Base-by-base conservation (phyloP, 2,329 filamentous ascomycete genomes). In the Tolypocladium nubicola region DNA sequence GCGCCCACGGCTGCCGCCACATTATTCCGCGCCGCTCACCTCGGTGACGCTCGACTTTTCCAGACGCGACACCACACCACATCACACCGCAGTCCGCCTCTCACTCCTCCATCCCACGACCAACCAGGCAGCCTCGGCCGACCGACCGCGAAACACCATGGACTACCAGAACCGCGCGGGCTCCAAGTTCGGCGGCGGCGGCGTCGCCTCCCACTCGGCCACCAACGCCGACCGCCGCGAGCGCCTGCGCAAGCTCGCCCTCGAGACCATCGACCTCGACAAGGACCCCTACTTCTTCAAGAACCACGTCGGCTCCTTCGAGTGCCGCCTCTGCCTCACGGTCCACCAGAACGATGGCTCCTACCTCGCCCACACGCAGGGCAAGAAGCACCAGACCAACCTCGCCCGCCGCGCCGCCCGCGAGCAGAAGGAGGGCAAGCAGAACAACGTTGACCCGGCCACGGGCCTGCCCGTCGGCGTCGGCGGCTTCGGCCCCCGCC, bases 231-330 rank as follows among this genome's bases (percentile, higher is more conserved):
- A 97, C 82, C 90, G 94, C 59, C 90, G 94, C 71, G 94, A 99
- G 75, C 92, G 94, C 62, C 87, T 99, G 43, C 91, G 93, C 73
- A 97, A 97, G 78, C 91, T 99, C 70, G 94, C 94, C 58, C 89
- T 99, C 69, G 94, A 99, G 77, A 95, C 91, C 57, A 99, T 99
- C 80, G 93, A 97, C 78, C 89, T 97, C 61, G 94, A 97, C 76
- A 97, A 97, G 77, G 94, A 99, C 76, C 94, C 94, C 0, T 99
- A 97, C 83, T 97, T 97, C 80, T 99, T 99, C 86, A 96, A 96
- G 74, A 99, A 99, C 79, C 93, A 99, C 75, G 90, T 97, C 67
- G 94, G 94, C 69, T 94, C 88, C 68, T 99, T 97, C 75, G 94
- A 99, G 75, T 99, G 94, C 73, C 89, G 94, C 37, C 87, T 99